These are phyloP conservation scores for Ambrosiella xylebori DNA, from an alignment of 2,329 filamentous ascomycete genomes.

Conservation along the genomic window DNA sequence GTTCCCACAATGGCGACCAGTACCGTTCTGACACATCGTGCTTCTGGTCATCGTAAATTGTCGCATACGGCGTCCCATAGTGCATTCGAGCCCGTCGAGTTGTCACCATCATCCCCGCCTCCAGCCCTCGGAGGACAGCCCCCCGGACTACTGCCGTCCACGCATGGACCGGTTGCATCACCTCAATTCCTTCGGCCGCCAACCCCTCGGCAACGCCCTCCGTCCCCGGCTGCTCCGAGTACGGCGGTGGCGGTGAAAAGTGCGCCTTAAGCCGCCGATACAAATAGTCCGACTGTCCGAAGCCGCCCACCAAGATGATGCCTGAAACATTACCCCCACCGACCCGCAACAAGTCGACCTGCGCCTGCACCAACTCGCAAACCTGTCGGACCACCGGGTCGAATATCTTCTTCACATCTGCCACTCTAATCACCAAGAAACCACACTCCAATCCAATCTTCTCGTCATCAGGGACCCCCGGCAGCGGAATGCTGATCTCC, in stretches of 20 bases:
- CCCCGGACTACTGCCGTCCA: conserved; percentile 70
- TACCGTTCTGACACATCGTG: conserved; percentile 59
- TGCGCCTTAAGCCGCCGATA: conserved; percentile 54
- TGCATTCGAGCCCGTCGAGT: conserved; percentile 51
- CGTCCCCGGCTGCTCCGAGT: conserved; percentile 44
- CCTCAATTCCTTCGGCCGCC: conserved; percentile 35
- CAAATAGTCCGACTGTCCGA: conserved; percentile 63
- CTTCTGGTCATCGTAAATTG: conserved; percentile 59
- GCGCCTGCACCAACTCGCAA: conserved; percentile 48
- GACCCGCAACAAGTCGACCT: conserved; percentile 44
- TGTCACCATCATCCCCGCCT: conserved; percentile 64
- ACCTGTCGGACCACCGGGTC: conserved; percentile 58
- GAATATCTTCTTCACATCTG: conserved; percentile 56
- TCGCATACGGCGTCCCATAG: conserved; percentile 69
- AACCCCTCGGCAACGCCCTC: neutral
- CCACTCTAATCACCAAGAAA: conserved; percentile 54
- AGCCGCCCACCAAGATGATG: conserved; percentile 69
- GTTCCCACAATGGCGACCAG: conserved; percentile 64
- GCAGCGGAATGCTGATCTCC: conserved; percentile 66
- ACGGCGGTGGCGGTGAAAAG: conserved; percentile 46
- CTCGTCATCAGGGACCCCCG: conserved; percentile 59
- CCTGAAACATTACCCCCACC: conserved; percentile 49
- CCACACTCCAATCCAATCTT: conserved; percentile 58
- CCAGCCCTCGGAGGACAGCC: conserved; percentile 55
- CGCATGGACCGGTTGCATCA: conserved; percentile 67